Conservation (phyloP, 2,329 filamentous ascomycete genomes). For the Hypocreales sp. region DNA sequence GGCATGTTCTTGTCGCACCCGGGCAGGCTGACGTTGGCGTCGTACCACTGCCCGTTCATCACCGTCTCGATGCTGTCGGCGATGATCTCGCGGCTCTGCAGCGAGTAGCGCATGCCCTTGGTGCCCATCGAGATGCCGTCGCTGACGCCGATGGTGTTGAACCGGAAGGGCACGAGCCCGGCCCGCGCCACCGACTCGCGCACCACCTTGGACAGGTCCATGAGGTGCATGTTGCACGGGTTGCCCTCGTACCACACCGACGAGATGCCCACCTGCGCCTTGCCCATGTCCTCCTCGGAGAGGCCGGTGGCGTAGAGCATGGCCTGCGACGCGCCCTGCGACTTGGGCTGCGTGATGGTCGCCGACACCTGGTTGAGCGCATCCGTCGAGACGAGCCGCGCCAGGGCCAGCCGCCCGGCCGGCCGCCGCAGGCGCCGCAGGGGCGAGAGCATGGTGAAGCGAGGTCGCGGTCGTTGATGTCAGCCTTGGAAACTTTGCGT, state of each 20-base stretch:
- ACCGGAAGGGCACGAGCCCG: slow-evolving; percentile 83
- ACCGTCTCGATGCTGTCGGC: slow-evolving; percentile 98
- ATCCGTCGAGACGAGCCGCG: no score
- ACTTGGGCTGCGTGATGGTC: slow-evolving; percentile 88
- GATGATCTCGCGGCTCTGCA: slow-evolving; percentile 92
- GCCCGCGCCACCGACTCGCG: slow-evolving; percentile 46
- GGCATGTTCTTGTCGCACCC: slow-evolving; percentile 99
- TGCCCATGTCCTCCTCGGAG: slow-evolving; percentile 75
- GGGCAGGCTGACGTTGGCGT: slow-evolving; percentile 90
- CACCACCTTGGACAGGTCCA: slow-evolving; percentile 73
- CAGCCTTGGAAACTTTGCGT: no score
- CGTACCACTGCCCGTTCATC: slow-evolving; percentile 98
- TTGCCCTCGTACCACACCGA: slow-evolving; percentile 98
- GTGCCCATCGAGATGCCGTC: slow-evolving; percentile 98
- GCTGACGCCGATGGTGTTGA: slow-evolving; percentile 97
- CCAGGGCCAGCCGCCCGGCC: no score
- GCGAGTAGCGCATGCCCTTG: slow-evolving; percentile 85
- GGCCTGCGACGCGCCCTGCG: slow-evolving; percentile 93
- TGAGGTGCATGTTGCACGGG: slow-evolving; percentile 97
- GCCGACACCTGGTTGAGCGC: slow-evolving; percentile 73
- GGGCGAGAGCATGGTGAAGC: no score
- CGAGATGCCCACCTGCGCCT: slow-evolving; percentile 94
- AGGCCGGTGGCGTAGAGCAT: slow-evolving; percentile 97
- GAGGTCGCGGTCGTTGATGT: no score
- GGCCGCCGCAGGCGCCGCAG: no score